phyloP scores from a whole-genome alignment of 2,329 filamentous ascomycete genomes.

The Coniella lustricola region DNA sequence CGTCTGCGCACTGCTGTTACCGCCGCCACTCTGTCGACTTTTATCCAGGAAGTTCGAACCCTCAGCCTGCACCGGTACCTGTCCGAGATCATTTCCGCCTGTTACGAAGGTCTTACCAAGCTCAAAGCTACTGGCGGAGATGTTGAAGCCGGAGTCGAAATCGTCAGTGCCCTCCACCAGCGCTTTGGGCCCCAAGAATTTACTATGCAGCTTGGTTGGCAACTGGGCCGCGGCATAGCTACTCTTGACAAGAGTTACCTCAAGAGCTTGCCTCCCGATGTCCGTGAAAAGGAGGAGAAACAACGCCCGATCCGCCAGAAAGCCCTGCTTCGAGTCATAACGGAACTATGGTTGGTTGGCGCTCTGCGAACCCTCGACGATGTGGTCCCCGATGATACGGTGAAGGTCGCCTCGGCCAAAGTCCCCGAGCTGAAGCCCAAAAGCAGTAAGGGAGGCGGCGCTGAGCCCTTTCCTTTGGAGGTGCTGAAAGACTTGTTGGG shows the following conservation, averaged over 20 bases:
- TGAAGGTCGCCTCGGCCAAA: constrained; percentile 57
- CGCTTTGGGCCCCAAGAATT: constrained; percentile 87
- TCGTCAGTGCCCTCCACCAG: constrained; percentile 91
- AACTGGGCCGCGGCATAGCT: constrained; percentile 82
- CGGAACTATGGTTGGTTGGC: constrained; percentile 91
- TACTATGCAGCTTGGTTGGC: constrained; percentile 86
- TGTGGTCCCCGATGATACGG: constrained; percentile 56
- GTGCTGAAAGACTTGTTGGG: constrained; percentile 96
- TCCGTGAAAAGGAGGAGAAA: constrained; percentile 92
- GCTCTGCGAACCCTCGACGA: constrained; percentile 75
- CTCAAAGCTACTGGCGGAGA: constrained; percentile 80
- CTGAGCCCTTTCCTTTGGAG: constrained; percentile 91
- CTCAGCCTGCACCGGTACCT: constrained; percentile 94
- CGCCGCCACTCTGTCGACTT: constrained; percentile 69
- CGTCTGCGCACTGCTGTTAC: constrained; percentile 86
- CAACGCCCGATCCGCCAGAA: constrained; percentile 83
- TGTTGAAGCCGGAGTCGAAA: constrained; percentile 84
- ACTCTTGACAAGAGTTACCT: constrained; percentile 80
- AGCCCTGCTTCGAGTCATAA: constrained; percentile 79
- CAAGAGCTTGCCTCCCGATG: constrained; percentile 71
- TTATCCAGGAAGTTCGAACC: constrained; percentile 82
- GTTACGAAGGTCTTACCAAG: constrained; percentile 87
- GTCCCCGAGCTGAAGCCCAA: constrained; percentile 52
- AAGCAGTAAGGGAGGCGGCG: constrained; percentile 55
- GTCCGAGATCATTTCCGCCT: constrained; percentile 92